Base-by-base conservation (phyloP, 352 stramenopile genomes). In the Globisporangium abappressorium region DNA sequence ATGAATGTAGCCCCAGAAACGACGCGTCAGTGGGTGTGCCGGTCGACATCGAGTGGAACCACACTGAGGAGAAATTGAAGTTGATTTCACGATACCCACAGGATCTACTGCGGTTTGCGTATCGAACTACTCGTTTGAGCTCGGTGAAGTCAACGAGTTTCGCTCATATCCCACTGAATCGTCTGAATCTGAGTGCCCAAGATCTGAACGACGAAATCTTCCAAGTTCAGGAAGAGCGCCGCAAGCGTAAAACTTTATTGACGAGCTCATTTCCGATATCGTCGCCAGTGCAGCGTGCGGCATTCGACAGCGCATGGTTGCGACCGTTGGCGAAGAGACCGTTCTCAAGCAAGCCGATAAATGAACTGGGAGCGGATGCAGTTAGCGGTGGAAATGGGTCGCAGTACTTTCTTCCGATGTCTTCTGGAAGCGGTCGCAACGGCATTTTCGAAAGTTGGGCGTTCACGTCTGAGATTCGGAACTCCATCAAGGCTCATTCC, bases 121-220 rank as follows among this genome's bases (percentile, higher is more conserved):
- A 92, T 49, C 83, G 82, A 14, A 74, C 77, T 3, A 67, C 82
- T 55, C 75, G 82, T 22, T 58, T 92, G 14, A 75, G 91, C 43
- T 75, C 70, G 1, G 79, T 93, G 62, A 84, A 84, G 12, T 75
- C 79, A 1, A 85, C 80, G 3, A 89, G 85, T 53, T 93, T 91
- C 34, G 70, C 89, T 9, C 77, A 84, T 4, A 61, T 93, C 1
- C 79, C 85, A 1, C 70, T 76, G 15, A 75, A 63, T 14, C 68
- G 81, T 9, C 66, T 86, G 2, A 70, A 73, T 20, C 70, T 76
- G 43, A 80, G 71, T 69, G 63, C 77, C 15, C 75, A 84, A 47
- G 73, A 83, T n/a, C 64, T 93, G 15, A 85, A 78, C 43, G 82
- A 91, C 20, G 78, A 87, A 18, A 63, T 85, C 15, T 74, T 85